These are phyloP conservation scores for Trichosporon asahii DNA, from an alignment of 1,284 basidiomycete species.

Conservation along the genomic window DNA sequence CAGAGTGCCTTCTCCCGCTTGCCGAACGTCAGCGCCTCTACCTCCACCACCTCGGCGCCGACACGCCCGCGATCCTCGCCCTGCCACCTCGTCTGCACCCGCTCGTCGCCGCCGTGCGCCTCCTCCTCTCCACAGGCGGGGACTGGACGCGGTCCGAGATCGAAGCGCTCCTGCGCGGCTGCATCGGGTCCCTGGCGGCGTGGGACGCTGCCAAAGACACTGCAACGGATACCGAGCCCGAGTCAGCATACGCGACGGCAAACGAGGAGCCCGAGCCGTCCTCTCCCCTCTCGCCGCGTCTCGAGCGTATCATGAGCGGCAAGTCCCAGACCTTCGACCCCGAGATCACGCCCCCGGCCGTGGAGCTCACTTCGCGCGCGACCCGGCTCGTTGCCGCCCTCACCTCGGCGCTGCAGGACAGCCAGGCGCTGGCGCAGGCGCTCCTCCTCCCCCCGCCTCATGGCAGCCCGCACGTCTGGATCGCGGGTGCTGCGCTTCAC, in stretches of 20 bases:
- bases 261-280: neutral
- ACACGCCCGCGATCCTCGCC: conserved; percentile 55
- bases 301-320: neutral
- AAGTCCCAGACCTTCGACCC: conserved; percentile 12
- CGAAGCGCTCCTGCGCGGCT: conserved; percentile 60
- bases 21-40: conserved; percentile 61
- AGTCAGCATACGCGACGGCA: neutral
- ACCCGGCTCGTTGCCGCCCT: conserved; percentile 70
- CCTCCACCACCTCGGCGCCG: conserved; percentile 60
- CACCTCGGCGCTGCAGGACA: conserved; percentile 56
- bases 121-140: conserved; percentile 31
- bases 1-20: conserved; percentile 54
- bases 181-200: conserved; percentile 28
- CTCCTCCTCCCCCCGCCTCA: conserved; percentile 41
- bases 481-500: conserved; percentile 39
- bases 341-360: conserved; percentile 4
- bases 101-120: conserved; percentile 48
- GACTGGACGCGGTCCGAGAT: conserved; percentile 66
- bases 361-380: conserved; percentile 57
- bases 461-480: conserved; percentile 37
- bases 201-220: conserved; percentile 22
- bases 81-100: conserved; percentile 36
- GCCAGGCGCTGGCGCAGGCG: conserved; percentile 40
- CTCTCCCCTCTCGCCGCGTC: conserved; percentile 10
- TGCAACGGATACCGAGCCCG: neutral